These are phyloP conservation scores for Trypanosoma melophagium DNA, from an alignment of 208 protist genomes.

Conservation along the genomic window DNA sequence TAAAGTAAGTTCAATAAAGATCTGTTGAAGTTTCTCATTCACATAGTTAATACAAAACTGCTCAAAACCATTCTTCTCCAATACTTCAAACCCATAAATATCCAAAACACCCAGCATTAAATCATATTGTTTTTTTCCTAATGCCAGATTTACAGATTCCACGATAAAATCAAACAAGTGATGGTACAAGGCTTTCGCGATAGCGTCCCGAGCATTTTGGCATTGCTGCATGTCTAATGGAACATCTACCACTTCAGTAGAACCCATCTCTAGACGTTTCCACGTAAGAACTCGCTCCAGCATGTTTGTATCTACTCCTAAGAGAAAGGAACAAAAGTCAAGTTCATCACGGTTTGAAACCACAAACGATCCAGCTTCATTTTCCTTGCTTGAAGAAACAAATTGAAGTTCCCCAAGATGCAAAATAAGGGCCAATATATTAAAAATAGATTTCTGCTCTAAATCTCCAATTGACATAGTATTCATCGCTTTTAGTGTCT, in stretches of 20 bases:
- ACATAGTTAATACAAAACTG: slow-evolving; percentile 99
- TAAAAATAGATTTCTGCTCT: slow-evolving; percentile 80
- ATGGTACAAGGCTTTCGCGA: slow-evolving; percentile 95
- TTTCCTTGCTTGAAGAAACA: slow-evolving; percentile 15
- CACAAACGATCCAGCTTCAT: slow-evolving; percentile 21
- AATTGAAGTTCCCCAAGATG: slow-evolving; percentile 95
- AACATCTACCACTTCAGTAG: slow-evolving; percentile 62
- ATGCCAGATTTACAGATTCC: slow-evolving; percentile 90
- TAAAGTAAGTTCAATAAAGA: slow-evolving; percentile 98
- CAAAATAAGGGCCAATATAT: slow-evolving; percentile 91
- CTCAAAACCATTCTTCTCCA: slow-evolving; percentile 96
- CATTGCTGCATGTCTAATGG: slow-evolving; percentile 78
- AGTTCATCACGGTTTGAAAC: slow-evolving; percentile 42
- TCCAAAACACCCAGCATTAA: slow-evolving; percentile 94
- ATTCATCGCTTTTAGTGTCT: slow-evolving; percentile 89
- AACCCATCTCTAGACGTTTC: slow-evolving; percentile 59
- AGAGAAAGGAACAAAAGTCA: slow-evolving; percentile 48
- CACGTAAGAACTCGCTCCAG: slow-evolving; percentile 67
- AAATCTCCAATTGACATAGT: slow-evolving; percentile 77
- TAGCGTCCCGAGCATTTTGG: slow-evolving; percentile 88
- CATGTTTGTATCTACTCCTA: slow-evolving; percentile 45
- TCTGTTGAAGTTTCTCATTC: slow-evolving; percentile 99
- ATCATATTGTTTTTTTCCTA: slow-evolving; percentile 60
- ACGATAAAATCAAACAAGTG: slow-evolving; percentile 96
- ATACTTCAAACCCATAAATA: slow-evolving; percentile 98